Evolutionary conservation across 2,329 filamentous ascomycete genomes (phyloP).

Genomic region (Colletotrichum gigasporum): DNA sequence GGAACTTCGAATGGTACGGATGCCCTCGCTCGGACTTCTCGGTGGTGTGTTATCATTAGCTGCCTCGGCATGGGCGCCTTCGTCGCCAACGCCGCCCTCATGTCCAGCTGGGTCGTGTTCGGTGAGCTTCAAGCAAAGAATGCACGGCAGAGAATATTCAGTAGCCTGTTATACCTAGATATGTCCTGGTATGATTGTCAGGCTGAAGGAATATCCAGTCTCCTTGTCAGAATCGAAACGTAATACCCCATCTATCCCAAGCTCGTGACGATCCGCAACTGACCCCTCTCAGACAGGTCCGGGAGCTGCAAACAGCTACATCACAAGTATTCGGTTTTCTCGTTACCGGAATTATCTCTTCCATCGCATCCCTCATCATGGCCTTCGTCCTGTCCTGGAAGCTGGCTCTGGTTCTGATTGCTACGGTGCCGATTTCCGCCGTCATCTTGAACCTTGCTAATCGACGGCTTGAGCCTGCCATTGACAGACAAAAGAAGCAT

Average conservation of each 20-base stretch:
- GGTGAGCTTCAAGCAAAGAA: conserved; percentile 81
- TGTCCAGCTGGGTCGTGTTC: conserved; percentile 78
- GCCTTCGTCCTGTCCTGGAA: conserved; percentile 86
- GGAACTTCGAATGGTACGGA: conserved; percentile 57
- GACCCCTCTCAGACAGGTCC: conserved; percentile 71
- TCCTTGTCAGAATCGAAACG: conserved; percentile 79
- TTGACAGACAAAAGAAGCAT: conserved; percentile 74
- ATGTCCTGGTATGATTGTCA: conserved; percentile 85
- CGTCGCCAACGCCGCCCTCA: conserved; percentile 73
- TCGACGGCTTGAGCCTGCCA: conserved; percentile 68
- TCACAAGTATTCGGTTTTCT: conserved; percentile 82
- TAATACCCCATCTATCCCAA: conserved; percentile 50
- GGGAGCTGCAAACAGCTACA: conserved; percentile 82
- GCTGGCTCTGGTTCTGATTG: conserved; percentile 81
- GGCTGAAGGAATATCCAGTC: conserved; percentile 75
- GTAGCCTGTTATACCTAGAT: conserved; percentile 55
- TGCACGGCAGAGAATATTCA: conserved; percentile 73
- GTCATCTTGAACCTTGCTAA: conserved; percentile 69
- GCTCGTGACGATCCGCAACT: neutral
- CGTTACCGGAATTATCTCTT: conserved; percentile 70
- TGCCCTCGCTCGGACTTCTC: conserved; percentile 64
- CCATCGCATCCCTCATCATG: conserved; percentile 72
- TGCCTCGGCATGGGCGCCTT: conserved; percentile 73
- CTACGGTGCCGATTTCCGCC: conserved; percentile 75
- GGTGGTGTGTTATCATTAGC: conserved; percentile 68